Evolutionary conservation across 2,329 filamentous ascomycete species (phyloP).

Genomic region (Exophiala sp.): DNA sequence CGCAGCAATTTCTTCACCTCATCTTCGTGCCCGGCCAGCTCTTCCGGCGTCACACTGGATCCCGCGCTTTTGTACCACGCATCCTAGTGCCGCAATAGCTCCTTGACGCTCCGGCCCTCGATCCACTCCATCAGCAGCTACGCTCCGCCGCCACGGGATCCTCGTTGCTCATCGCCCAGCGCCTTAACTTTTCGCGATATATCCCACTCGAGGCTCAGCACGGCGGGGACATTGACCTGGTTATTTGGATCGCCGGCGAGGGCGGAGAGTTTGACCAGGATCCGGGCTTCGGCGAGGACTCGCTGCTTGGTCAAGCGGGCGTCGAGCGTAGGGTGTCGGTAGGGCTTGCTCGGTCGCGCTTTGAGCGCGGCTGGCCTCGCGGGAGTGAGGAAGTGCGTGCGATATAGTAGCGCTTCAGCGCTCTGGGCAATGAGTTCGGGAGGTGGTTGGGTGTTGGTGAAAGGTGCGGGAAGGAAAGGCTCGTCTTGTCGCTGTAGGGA

Average conservation of each 20-base stretch:
- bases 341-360: conserved; percentile 84
- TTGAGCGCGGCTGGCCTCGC: conserved; percentile 74
- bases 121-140: conserved; percentile 88
- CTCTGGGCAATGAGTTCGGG: conserved; percentile 81
- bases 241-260: conserved; percentile 2
- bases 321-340: conserved; percentile 87
- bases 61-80: conserved; percentile 40
- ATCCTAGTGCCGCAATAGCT: conserved; percentile 67
- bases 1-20: conserved; percentile 62
- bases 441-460: conserved; percentile 59
- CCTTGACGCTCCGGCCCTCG: conserved; percentile 66
- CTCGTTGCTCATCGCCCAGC: conserved; percentile 51
- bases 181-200: conserved; percentile 34
- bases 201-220: conserved; percentile 66
- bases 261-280: conserved; percentile 69
- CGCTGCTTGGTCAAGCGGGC: conserved; percentile 80
- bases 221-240: conserved; percentile 72
- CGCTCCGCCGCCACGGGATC: conserved; percentile 61
- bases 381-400: conserved; percentile 73
- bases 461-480: conserved; percentile 58
- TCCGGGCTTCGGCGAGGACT: conserved; percentile 82
- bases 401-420: conserved; percentile 92
- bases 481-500: neutral
- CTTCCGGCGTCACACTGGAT: conserved; percentile 31
- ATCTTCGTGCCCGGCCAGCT: conserved; percentile 40